Evolutionary conservation across 192 early-diverging fungal species (phyloP), one percentile per base, ranked within the genome.

Genomic region (Rhizophagus sp.): DNA sequence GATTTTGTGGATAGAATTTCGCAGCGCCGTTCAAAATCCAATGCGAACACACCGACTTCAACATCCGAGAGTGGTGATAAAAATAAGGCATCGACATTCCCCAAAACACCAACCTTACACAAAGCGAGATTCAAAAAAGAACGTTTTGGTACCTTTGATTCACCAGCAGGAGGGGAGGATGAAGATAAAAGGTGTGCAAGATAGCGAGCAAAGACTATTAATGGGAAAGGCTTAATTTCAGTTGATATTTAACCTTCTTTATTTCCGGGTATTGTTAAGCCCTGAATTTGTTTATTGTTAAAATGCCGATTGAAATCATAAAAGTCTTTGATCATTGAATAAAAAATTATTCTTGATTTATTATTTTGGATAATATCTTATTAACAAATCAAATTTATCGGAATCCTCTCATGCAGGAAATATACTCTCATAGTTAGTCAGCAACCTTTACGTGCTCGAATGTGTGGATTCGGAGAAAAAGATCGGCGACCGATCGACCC

Each of bases 401-500:
- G 34, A 47, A 47, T 52, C 57, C n/a, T 63, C 50, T 76, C 70
- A 71, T 83, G n/a, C 87, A 94, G 92, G 73, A 81, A 86, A 34
- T 92, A 89, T 75, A 84, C 78, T 73, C 83, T 94, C 22, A 82
- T 88, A 19, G 92, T 94, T 73, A 90, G 90, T 30, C 93, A 94
- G 76, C 93, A 94, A 72, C 93, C 93, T 17, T 82, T 94, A 22
- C 89, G 92, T 72, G 92, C 92, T 11, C 87, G 93, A 27, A 93
- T 94, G 93, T 94, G 93, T 80, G 93, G 93, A 33, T 94, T 93
- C 69, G 92, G 92, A 13, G 93, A 94, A 75, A 94, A 94, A 79
- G 93, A 94, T 84, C 89, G 93, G 84, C 83, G 93, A 36, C 93
- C 93, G 1, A 87, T 94, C 41, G 92, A 92, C 73, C 93, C 93